Conservation (phyloP, 1,139 yeast genomes). For the Lizanozyma gosingica region DNA sequence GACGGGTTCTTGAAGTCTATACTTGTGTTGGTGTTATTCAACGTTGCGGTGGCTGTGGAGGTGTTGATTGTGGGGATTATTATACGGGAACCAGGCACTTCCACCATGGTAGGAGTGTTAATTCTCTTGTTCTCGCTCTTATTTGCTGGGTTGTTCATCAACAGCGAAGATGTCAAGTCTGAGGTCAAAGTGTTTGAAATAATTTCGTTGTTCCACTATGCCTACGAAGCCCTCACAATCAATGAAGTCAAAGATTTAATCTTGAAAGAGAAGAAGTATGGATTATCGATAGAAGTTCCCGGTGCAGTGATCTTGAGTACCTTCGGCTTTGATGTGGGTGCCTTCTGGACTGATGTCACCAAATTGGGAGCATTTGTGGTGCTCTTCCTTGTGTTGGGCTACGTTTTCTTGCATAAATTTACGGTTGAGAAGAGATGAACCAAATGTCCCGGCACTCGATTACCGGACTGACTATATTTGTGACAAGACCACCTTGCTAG, state of each 20-base stretch:
- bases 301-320: conserved; percentile 95
- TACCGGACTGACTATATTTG: no score
- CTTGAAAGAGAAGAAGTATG: conserved; percentile 80
- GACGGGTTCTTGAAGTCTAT: conserved; percentile 71
- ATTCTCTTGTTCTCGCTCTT: conserved; percentile 74
- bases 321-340: conserved; percentile 83
- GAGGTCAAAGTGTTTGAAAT: conserved; percentile 76
- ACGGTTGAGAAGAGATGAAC: conserved; percentile 68
- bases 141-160: conserved; percentile 89
- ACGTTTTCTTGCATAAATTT: conserved; percentile 59
- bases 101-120: conserved; percentile 81
- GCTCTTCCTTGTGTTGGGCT: conserved; percentile 58
- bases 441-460: no score
- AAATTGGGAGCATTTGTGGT: conserved; percentile 42
- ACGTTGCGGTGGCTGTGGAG: conserved; percentile 77
- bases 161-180: conserved; percentile 64
- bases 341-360: conserved; percentile 56
- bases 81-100: conserved; percentile 85
- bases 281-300: conserved; percentile 92
- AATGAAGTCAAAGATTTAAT: conserved; percentile 90
- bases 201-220: conserved; percentile 87
- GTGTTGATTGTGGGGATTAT: conserved; percentile 81
- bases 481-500: no score
- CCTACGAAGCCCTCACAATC: conserved; percentile 84
- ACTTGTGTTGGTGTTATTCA: conserved; percentile 66